Evolutionary conservation across 257 asterid species (phyloP), one percentile per base, ranked within the genome.

Genomic region (Fraxinus anomala): DNA sequence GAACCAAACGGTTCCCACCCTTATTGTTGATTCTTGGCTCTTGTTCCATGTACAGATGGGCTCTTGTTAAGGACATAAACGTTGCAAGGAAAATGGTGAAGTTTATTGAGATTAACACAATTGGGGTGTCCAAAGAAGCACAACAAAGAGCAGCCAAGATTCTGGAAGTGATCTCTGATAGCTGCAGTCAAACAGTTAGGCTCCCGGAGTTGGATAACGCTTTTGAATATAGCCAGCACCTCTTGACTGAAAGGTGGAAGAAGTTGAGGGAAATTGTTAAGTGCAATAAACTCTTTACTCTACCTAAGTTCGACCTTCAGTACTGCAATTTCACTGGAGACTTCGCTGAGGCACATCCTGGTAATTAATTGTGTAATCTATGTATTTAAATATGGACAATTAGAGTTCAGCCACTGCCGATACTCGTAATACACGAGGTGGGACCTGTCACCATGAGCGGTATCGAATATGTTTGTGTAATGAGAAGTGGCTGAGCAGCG

Each of bases 101-200:
- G 9, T 96, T 85, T 76, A 88, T 93, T 3, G 94, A 87, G 79
- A 24, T 92, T 3, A 93, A 76, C 84, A 89, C 97, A 3, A 96
- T 96, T 33, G 99, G 97, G 17, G 99, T 93, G 63, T 90, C 97
- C 0, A 96, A 92, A 79, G 98, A 93, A 77, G 86, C 97, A 28
- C 99, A 96, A 65, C 86, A 88, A 30, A 87, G 97, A 79, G 91
- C 97, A 23, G 94, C 99, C 4, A 87, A 73, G 68, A 78, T 91
- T 12, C 77, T 93, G 68, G 85, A 88, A 44, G 76, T 77, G 31
- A 36, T 89, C 17, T 89, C 94, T 6, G 88, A 88, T 30, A 91
- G 97, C 76, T 93, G 93, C 36, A 63, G 69, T 85, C 83, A 40
- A 21, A 69, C 36, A 7, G 56, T 23, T 10, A 73, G 76, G 84